Base-by-base conservation (phyloP, 495 filamentous ascomycete genomes). In the Letharia columbiana region DNA sequence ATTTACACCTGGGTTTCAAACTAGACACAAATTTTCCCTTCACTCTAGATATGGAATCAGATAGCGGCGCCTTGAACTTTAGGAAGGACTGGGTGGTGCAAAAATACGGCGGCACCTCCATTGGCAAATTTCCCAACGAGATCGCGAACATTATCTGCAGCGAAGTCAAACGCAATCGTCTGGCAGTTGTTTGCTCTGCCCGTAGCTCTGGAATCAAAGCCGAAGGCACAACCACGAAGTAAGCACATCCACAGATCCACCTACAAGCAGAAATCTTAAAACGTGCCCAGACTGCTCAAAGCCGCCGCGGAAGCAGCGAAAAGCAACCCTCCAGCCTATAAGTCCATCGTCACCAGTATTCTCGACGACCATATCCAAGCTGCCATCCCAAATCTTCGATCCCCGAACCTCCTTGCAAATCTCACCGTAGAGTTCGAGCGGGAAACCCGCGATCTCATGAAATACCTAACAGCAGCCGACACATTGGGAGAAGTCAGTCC, bases 171-270 rank as follows among this genome's bases (percentile, higher is more conserved):
- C 61, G 17, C 23, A 67, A 91, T 67, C 85, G 84, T 73, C 83
- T 96, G 62, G 92, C 88, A 42, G 87, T 96, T 47, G 91, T 97
- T 33, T 96, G 93, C 72, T 98, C 93, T 54, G 93, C 93, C n/a
- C 78, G 91, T 74, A 95, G 90, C 75, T 92, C 88, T 64, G 88
- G 87, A 64, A 93, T 90, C 70, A 97, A 97, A 75, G 83, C 83
- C 33, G 89, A 92, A 63, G 92, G 92, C 61, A 96, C 93, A 49
- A 96, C 92, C 59, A 96, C 92, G 79, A 85, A 90, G 90, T 93
- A 69, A 63, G 39, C 52, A 23, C n/a, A 52, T 39, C 40, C 89
- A 89, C 66, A 79, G 76, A 59, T 84, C 84, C 50, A 71, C 76
- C 15, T 23, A 20, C 15, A 3, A 2, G 1, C 6, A 57, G 2